These are phyloP conservation scores for Thelonectria rubi DNA, from an alignment of 2,329 filamentous ascomycete species.

Conservation along the genomic window DNA sequence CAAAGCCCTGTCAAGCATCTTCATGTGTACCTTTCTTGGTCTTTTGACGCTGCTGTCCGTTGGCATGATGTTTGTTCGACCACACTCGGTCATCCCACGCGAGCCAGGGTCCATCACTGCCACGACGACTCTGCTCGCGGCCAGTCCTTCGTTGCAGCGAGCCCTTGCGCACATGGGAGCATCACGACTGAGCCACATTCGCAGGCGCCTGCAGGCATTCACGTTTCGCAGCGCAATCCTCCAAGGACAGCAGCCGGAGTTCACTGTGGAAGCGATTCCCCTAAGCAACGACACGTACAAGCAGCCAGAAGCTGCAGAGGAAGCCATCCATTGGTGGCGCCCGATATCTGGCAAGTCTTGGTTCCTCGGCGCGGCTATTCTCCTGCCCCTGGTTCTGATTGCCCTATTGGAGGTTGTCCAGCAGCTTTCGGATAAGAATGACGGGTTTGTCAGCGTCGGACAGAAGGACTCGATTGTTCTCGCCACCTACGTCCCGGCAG, in stretches of 20 bases:
- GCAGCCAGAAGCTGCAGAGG: constrained; percentile 7
- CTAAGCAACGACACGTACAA: constrained; percentile 19
- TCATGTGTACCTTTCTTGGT: constrained; percentile 28
- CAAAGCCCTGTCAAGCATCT: constrained; percentile 26
- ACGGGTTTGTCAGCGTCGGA: constrained; percentile 37
- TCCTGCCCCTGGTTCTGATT: constrained; percentile 36
- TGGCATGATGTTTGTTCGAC: constrained; percentile 29
- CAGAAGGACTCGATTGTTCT: constrained; percentile 34
- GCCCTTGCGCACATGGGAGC: constrained; percentile 25
- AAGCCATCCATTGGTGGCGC: constrained; percentile 34
- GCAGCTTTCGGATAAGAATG: constrained; percentile 36
- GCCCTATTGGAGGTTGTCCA: constrained; percentile 36
- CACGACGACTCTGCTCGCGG: constrained; percentile 27
- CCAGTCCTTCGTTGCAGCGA: constrained; percentile 21
- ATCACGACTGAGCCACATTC: constrained; percentile 24
- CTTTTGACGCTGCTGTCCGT: constrained; percentile 23
- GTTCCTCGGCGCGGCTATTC: constrained; percentile 39
- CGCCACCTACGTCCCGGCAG: constrained; percentile 43
- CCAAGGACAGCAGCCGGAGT: constrained; percentile 13
- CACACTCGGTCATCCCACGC: constrained; percentile 25
- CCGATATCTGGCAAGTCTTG: constrained; percentile 33
- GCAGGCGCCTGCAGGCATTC: constrained; percentile 18
- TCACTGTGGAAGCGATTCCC: constrained; percentile 26
- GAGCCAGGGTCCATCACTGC: constrained; percentile 27
- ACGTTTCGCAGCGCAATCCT: constrained; percentile 23